Conservation (phyloP, 2,329 filamentous ascomycete genomes). For the Penicillium verrucosum region DNA sequence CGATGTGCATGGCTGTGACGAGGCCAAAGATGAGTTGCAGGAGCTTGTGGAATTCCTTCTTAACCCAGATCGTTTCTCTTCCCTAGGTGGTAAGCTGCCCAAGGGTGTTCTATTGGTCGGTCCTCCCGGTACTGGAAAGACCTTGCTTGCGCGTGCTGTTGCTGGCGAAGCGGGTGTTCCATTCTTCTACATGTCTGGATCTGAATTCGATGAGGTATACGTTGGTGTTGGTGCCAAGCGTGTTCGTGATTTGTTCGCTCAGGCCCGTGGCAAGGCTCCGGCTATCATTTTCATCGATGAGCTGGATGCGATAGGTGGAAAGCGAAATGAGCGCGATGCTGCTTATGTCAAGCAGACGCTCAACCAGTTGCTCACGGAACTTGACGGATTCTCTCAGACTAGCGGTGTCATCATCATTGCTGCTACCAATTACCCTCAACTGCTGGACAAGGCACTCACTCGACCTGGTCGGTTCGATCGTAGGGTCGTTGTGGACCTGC, state of each 20-base stretch:
- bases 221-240: conserved; percentile 96
- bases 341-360: conserved; percentile 96
- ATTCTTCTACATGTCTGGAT: conserved; percentile 99
- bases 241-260: conserved; percentile 84
- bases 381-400: conserved; percentile 94
- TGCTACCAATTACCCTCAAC: conserved; percentile 92
- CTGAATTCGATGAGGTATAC: conserved; percentile 97
- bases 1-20: conserved; percentile 95
- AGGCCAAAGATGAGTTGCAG: conserved; percentile 96
- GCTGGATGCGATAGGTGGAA: conserved; percentile 88
- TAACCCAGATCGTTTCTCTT: conserved; percentile 88
- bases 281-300: conserved; percentile 96
- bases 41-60: conserved; percentile 95
- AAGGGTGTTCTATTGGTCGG: conserved; percentile 95
- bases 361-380: conserved; percentile 92
- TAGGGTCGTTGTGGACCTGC: conserved; percentile 81
- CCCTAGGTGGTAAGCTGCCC: conserved; percentile 90
- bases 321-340: conserved; percentile 86
- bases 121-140: conserved; percentile 96
- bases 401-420: conserved; percentile 93
- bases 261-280: conserved; percentile 80
- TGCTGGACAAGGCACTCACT: conserved; percentile 90
- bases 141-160: conserved; percentile 87
- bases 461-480: conserved; percentile 94
- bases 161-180: conserved; percentile 95